Evolutionary conservation across 179 eudicot genomes (phyloP), one percentile per base, ranked within the genome.

Genomic region (Drosera spatulata): DNA sequence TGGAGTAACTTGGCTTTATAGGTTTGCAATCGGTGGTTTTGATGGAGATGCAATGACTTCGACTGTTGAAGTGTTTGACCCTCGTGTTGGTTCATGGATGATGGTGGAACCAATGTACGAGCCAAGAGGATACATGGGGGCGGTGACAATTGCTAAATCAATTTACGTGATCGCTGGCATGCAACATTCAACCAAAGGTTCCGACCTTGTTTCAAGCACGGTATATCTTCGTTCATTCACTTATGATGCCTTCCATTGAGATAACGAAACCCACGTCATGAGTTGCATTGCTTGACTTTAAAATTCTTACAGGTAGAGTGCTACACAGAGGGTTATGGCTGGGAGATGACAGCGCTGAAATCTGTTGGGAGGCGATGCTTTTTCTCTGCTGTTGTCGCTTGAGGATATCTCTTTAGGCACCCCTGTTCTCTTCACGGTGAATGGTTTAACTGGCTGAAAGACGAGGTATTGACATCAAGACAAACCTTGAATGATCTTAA

Each of bases 21-120:
- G 96, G 75, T 86, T 80, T 72, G 91, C 93, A 44, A 59, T 88
- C 48, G 99, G 96, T 61, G 99, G 96, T 14, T 80, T 53, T 58
- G 77, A 84, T 72, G 93, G 86, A 59, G 38, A 50, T 11, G 58
- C 57, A 50, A 86, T 84, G 83, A 75, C 77, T 12, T 67, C 95
- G 33, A 79, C 71, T 10, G 77, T 84, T 15, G 99, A 88, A 66
- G 62, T 78, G 45, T 79, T 73, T 14, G 90, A 89, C 62, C 83
- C 90, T 59, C 88, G 96, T 6, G 56, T 65, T 66, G 82, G 78
- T 58, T 58, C 74, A 6, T 93, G 99, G 99, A 74, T 61, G 69
- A 60, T 62, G 64, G 84, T 64, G 14, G 74, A 86, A 41, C 62
- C 91, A 7, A 80, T 91, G 95, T 79, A 60, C 7, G 10, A n/a